Percentiles rank a stretch among this genome's conserved stretches.
phyloP scores from a whole-genome alignment of 768 basidiomycete species.

The Chalciporus piperatus region DNA sequence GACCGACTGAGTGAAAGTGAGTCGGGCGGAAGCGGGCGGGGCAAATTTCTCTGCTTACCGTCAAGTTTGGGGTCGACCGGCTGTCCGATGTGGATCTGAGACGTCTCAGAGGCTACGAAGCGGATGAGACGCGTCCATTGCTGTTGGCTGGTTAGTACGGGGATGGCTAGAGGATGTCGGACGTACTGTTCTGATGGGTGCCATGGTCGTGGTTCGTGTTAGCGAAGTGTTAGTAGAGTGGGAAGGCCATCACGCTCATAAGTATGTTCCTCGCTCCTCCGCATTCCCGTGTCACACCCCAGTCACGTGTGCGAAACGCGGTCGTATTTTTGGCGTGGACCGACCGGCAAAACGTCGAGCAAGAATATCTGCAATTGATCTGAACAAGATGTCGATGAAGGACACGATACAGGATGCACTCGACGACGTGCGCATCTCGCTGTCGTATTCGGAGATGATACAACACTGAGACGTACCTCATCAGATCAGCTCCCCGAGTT shows the following conservation, averaged over 20 bases:
- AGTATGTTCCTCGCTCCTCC: slow-evolving; percentile 7
- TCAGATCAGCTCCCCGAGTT: slow-evolving; percentile 64
- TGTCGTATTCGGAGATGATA: background rate
- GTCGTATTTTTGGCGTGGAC: slow-evolving; percentile 1
- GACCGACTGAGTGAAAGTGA: slow-evolving; percentile 49
- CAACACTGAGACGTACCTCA: slow-evolving; percentile 12
- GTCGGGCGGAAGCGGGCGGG: background rate
- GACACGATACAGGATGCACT: slow-evolving; percentile 56
- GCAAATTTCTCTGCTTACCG: slow-evolving; percentile 36
- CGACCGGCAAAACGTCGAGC: background rate
- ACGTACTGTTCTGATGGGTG: slow-evolving; percentile 57
- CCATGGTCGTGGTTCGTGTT: slow-evolving; percentile 38
- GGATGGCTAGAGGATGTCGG: background rate
- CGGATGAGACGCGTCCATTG: slow-evolving; percentile 79
- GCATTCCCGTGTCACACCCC: slow-evolving; percentile 16
- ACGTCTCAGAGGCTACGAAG: slow-evolving; percentile 75
- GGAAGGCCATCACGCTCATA: background rate
- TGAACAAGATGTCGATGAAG: slow-evolving; percentile 34
- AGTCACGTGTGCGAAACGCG: slow-evolving; percentile 33
- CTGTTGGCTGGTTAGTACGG: slow-evolving; percentile 8
- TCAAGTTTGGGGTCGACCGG: slow-evolving; percentile 67
- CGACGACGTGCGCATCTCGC: slow-evolving; percentile 55
- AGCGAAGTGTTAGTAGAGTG: background rate
- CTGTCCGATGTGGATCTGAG: slow-evolving; percentile 72
- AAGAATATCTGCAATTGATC: background rate